Conservation (phyloP, 352 stramenopile genomes). For the Phytophthora citricola region DNA sequence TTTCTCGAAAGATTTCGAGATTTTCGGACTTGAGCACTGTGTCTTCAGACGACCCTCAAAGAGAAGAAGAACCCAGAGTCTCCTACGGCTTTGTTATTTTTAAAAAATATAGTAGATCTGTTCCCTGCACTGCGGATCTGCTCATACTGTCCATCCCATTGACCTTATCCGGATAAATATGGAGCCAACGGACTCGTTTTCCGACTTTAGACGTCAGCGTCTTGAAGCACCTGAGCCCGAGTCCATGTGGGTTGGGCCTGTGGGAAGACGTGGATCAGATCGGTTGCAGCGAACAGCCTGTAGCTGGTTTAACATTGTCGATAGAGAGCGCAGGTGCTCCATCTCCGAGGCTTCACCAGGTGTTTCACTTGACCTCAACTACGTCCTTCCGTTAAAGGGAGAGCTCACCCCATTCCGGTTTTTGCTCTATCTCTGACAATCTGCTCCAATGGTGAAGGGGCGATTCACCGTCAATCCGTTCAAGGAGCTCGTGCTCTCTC, state of each 20-base stretch:
- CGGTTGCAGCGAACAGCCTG: constrained; percentile 1
- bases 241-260: constrained; percentile 9
- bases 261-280: constrained; percentile 23
- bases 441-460: constrained; percentile 37
- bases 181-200: background rate
- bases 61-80: constrained; percentile 7
- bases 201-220: background rate
- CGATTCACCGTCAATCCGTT: constrained; percentile 52
- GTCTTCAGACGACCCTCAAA: constrained; percentile 1
- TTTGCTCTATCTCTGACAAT: constrained; percentile 27
- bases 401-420: constrained; percentile 16
- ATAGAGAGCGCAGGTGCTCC: constrained; percentile 9
- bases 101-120: background rate
- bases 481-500: constrained; percentile 32
- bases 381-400: constrained; percentile 2
- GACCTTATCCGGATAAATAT: constrained; percentile 13
- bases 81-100: constrained; percentile 35
- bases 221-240: constrained; percentile 25
- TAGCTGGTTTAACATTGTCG: constrained; percentile 27
- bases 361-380: constrained; percentile 17
- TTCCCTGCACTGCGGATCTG: too few species aligned
- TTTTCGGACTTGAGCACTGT: constrained; percentile 28
- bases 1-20: constrained; percentile 7
- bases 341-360: constrained; percentile 16
- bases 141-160: constrained; percentile 12